Evolutionary conservation across 148 eudicot species (phyloP).

Genomic region (Diospyros lotus): DNA sequence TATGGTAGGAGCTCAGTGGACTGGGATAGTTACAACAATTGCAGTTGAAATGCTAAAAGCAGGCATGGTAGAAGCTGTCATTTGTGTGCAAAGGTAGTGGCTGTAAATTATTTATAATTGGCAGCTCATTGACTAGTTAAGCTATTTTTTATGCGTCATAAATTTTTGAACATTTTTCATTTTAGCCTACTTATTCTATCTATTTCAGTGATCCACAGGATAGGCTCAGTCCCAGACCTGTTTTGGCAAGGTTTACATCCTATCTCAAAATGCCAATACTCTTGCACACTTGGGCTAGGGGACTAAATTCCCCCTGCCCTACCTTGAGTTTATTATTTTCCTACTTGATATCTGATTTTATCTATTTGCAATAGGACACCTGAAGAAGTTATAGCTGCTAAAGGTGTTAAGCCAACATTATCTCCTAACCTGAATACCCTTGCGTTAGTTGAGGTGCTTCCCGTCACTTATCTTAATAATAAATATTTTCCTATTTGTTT

Average conservation of each 20-base stretch:
- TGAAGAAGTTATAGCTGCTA: constrained; percentile 93
- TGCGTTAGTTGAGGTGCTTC: constrained; percentile 84
- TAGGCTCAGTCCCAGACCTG: constrained; percentile 78
- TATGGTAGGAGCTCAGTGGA: constrained; percentile 90
- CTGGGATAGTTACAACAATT: constrained; percentile 95
- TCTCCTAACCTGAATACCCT: constrained; percentile 95
- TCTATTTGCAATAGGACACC: constrained; percentile 65
- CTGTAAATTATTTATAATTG: background rate
- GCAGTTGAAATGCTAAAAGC: constrained; percentile 93
- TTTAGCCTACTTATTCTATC: constrained; percentile 6
- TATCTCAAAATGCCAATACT: background rate
- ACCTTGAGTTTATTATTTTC: background rate
- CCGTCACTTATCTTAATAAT: constrained; percentile 9
- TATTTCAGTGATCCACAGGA: constrained; percentile 85
- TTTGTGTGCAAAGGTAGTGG: constrained; percentile 93
- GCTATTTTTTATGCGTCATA: background rate
- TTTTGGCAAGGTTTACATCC: constrained; percentile 75
- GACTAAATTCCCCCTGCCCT: background rate
- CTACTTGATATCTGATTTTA: background rate
- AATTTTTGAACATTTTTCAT: constrained; percentile 10
- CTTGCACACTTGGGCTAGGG: background rate
- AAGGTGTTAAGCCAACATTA: constrained; percentile 96
- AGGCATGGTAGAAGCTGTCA: constrained; percentile 90
- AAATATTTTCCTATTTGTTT: background rate
- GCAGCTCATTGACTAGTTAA: constrained; percentile 3